phyloP scores from a whole-genome alignment of 148 eudicot genomes.

The Drosera capensis region DNA sequence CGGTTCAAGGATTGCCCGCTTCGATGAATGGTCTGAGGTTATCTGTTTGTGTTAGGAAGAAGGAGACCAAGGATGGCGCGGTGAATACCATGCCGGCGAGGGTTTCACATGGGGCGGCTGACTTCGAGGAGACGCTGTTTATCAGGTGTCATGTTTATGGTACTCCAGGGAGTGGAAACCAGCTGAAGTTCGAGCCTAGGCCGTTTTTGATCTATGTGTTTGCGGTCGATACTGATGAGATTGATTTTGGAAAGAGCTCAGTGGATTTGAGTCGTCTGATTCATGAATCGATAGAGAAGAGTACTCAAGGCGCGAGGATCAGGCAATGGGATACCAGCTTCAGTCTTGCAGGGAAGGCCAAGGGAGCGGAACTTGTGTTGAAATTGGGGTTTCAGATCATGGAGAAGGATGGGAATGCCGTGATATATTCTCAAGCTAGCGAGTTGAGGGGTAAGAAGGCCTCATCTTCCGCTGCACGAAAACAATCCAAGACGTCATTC shows the following conservation, averaged over 20 bases:
- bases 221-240: constrained; percentile 76
- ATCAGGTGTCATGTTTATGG: constrained; percentile 71
- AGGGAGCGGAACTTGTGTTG: constrained; percentile 70
- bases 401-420: constrained; percentile 85
- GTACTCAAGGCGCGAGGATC: constrained; percentile 45
- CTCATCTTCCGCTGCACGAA: constrained; percentile 43
- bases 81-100: constrained; percentile 94
- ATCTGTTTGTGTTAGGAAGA: constrained; percentile 72
- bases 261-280: constrained; percentile 71
- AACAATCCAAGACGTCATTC: constrained; percentile 71
- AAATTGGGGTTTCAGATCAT: constrained; percentile 83
- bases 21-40: constrained; percentile 92
- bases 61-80: constrained; percentile 75
- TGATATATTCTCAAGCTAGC: constrained; percentile 40
- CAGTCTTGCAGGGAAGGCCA: constrained; percentile 66
- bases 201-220: constrained; percentile 56
- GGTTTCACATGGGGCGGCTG: constrained; percentile 84
- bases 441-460: constrained; percentile 21
- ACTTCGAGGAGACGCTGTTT: constrained; percentile 84
- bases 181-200: constrained; percentile 56
- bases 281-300: constrained; percentile 65
- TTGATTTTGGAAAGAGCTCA: constrained; percentile 62
- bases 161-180: constrained; percentile 23
- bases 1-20: constrained; percentile 64
- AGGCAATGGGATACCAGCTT: constrained; percentile 81